Evolutionary conservation across 2,329 filamentous ascomycete species (phyloP), one percentile per base, ranked within the genome.

Genomic region (Alternaria gaisen): DNA sequence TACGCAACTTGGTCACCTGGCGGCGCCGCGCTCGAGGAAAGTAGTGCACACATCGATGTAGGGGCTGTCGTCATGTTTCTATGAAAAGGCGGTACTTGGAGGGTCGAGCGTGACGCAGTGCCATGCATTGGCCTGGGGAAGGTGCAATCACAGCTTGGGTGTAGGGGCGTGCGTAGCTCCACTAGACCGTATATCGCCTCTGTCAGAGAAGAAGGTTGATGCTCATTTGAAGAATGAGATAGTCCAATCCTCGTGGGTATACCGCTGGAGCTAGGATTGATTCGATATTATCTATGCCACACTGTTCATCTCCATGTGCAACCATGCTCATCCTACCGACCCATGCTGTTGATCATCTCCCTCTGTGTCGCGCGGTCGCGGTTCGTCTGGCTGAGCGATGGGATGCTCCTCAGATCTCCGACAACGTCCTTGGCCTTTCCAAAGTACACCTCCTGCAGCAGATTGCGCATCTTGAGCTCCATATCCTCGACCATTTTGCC

Each of bases 381-480:
- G 75, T 91, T 93, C 40, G 90, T 89, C 80, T 97, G 93, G 67
- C 92, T 96, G 78, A 98, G 82, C 65, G 91, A 89, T 53, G 89
- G 88, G 66, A 97, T 86, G 80, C 94, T 98, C 78, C 95, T 87
- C 80, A 99, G 82, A 79, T 99, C 94, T 56, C 94, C 95, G 4
- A 99, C 94, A 3, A 99, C 93, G 80, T 99, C 95, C 86, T 97
- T 97, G 56, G 95, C 94, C 85, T 99, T 99, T 77, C 95, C 95
- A 81, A 99, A 99, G 83, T 99, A 99, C 51, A 99, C 95, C 82
- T 99, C 95, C 84, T 99, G 94, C 78, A 99, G 83, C 80, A 98
- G 80, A 80, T 99, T 99, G 68, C 95, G 88, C 95, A 99, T 98
- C 86, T 97, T 97, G 78, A 97, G 88, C 83, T 99, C 95, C 95